Percentiles rank a stretch among this genome's conserved stretches.
phyloP scores from a whole-genome alignment of 768 basidiomycete species.

The Rhizopogon vesiculosus region DNA sequence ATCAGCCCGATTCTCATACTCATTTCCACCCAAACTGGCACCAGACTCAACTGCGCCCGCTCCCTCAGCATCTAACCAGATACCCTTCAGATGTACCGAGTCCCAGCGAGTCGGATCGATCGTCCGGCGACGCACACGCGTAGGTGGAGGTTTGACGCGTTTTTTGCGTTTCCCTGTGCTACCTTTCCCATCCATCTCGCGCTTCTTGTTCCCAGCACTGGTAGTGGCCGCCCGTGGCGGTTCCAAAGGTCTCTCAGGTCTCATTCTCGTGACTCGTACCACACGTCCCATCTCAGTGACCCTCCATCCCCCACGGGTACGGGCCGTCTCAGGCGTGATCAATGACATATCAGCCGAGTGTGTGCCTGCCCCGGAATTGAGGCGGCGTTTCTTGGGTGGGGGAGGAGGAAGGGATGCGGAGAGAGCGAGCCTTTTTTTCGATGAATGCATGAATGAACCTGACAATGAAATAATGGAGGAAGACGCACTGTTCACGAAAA shows the following conservation, averaged over 20 bases:
- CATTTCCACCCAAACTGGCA: not conserved
- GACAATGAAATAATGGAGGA: slow-evolving; percentile 4
- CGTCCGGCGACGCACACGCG: slow-evolving; percentile 53
- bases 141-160: slow-evolving; percentile 44
- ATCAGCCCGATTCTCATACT: not conserved
- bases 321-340: slow-evolving; percentile 54
- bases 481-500: slow-evolving; percentile 52
- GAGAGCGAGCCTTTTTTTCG: slow-evolving; percentile 6
- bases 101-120: slow-evolving; percentile 76
- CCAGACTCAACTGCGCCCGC: not conserved
- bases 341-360: slow-evolving; percentile 62
- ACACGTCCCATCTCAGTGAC: slow-evolving; percentile 63
- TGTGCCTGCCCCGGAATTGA: slow-evolving; percentile 29
- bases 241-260: slow-evolving; percentile 58
- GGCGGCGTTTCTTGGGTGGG: slow-evolving; percentile 41
- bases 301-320: slow-evolving; percentile 57
- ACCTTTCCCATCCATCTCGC: slow-evolving; percentile 11
- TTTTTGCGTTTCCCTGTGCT: slow-evolving; percentile 37
- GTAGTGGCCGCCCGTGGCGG: slow-evolving; percentile 9
- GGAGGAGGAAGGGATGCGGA: slow-evolving; percentile 11
- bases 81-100: slow-evolving; percentile 64
- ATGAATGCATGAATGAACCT: not conserved
- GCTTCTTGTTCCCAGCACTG: slow-evolving; percentile 6
- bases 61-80: slow-evolving; percentile 48
- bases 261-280: slow-evolving; percentile 63